Percentiles rank a stretch among this genome's conserved stretches.
These are phyloP conservation scores for Clarireedia sp. DNA, from an alignment of 2,329 filamentous ascomycete species.

Conservation along the genomic window DNA sequence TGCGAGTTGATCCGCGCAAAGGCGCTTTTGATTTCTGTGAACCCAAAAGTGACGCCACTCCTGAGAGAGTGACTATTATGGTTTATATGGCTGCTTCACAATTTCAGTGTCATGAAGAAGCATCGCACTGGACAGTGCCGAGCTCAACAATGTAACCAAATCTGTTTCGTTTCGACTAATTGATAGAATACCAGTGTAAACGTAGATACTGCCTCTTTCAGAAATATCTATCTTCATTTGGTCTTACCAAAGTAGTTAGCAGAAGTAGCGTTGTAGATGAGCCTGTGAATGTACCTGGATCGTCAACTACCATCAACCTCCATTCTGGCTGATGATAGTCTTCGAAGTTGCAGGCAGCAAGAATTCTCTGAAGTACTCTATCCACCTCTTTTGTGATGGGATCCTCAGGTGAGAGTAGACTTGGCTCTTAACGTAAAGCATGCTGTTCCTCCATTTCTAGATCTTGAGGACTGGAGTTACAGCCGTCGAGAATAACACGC, in stretches of 20 bases:
- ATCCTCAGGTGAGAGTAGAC: neutral
- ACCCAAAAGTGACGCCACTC: no score
- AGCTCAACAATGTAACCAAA: neutral
- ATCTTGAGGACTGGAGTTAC: neutral
- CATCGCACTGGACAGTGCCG: neutral
- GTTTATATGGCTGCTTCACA: no score
- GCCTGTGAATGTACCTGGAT: neutral
- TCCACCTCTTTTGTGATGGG: neutral
- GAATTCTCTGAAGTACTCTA: neutral
- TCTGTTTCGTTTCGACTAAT: neutral
- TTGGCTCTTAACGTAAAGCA: neutral
- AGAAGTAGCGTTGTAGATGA: neutral
- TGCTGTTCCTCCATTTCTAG: neutral
- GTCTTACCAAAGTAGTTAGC: neutral
- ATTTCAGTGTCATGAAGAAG: neutral
- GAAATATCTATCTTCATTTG: neutral
- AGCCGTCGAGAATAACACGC: no score
- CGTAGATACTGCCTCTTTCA: neutral
- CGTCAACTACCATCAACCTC: neutral
- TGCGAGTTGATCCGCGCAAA: neutral
- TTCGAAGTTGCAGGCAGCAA: neutral
- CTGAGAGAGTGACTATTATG: no score
- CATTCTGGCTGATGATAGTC: neutral
- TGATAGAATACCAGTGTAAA: neutral
- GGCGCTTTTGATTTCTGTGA: neutral